Base-by-base conservation (phyloP, 306 rosid genomes). In the Begonia loranthoides region DNA sequence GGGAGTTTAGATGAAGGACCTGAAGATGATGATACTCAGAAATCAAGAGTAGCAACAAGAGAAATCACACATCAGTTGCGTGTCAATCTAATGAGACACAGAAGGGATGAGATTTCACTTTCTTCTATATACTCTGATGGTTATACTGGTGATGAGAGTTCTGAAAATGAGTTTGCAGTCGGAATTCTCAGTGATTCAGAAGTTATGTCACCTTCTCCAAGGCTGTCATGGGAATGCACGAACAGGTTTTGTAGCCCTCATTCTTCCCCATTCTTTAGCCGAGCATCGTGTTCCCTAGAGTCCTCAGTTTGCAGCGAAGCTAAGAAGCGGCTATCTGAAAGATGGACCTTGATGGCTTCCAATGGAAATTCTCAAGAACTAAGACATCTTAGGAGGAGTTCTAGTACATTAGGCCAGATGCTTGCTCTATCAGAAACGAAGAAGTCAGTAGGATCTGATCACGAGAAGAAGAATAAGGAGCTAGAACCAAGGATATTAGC, bases 251-350 rank as follows among this genome's bases (percentile, higher is more conserved):
- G 76, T 4, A 73, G 93, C 65, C 86, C 94, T 24, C 71, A 78
- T 61, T 83, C 94, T 70, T 62, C 84, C 12, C 63, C 79, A 46
- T 85, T 94, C 12, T 78, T 82, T 48, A 74, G 94, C 40, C 87
- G 74, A n/a, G 60, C 67, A 17, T 70, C 92, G 0, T 78, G 87
- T 69, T 90, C 96, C 62, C 87, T 92, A 3, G 96, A 90, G 55
- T 86, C 99, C 58, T 78, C 84, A 12, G 96, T 90, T 33, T 78
- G 93, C 74, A 81, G 79, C 57, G 99, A 92, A 63, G 99, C 99
- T 13, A 92, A 87, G 84, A 86, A 79, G 81, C 64, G 96, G 28
- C 87, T 92, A 6, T 83, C 94, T 22, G 96, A 92, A 78, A 78
- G 96, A 76, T 92, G 99, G 99, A 72, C 75, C 50, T 63, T 81